Evolutionary conservation across 352 stramenopile species (phyloP).

Genomic region (Globisporangium perplexum): DNA sequence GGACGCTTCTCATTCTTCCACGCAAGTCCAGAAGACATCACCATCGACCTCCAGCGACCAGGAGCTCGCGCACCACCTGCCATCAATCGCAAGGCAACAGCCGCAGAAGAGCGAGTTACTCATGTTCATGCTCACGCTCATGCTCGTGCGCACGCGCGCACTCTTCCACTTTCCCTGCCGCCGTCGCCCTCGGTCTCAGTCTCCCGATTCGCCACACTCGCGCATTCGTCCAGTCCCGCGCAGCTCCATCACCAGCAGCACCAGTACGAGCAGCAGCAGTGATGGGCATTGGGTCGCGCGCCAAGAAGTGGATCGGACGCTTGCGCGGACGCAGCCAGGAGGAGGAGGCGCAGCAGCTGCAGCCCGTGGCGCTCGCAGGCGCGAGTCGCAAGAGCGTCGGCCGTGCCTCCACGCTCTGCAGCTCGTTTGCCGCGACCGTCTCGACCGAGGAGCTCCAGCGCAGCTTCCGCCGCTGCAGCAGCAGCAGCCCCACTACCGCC

Average conservation of each 20-base stretch:
- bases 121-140: not conserved
- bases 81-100: not conserved
- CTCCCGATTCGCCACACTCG: constrained; percentile 3
- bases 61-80: not conserved
- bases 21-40: not conserved
- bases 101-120: not conserved
- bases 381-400: constrained; percentile 47
- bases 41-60: too few species aligned
- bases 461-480: constrained; percentile 15
- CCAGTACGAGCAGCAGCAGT: not conserved
- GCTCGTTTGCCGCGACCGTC: constrained; percentile 47
- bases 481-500: constrained; percentile 5
- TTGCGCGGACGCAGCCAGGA: constrained; percentile 43
- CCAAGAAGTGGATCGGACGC: constrained; percentile 41
- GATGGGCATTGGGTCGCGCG: constrained; percentile 44
- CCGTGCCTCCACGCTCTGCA: constrained; percentile 47
- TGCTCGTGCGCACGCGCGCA: too few species aligned
- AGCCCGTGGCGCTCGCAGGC: constrained; percentile 59
- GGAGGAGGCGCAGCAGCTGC: constrained; percentile 49
- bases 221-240: constrained; percentile 3
- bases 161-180: not conserved
- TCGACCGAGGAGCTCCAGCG: constrained; percentile 28
- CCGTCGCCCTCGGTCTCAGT: not conserved
- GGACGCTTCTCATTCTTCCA: not conserved
- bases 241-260: constrained; percentile 1